These are phyloP conservation scores for Hyaloscypha bicolor DNA, from an alignment of 495 filamentous ascomycete genomes.

Conservation along the genomic window DNA sequence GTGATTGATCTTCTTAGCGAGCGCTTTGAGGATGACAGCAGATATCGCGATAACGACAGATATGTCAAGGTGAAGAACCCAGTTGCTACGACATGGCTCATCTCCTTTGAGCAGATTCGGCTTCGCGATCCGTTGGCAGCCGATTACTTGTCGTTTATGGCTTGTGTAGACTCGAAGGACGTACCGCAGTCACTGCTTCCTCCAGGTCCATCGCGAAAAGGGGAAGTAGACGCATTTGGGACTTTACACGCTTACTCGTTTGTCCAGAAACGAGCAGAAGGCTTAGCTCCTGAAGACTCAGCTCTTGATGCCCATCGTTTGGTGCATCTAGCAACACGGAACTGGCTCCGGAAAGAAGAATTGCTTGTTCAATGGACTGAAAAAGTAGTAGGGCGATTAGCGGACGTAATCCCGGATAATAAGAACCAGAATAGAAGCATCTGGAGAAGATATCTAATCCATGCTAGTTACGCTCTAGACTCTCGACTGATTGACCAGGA, in stretches of 20 bases:
- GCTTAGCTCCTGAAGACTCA: not conserved
- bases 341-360: slow-evolving; percentile 41
- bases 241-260: slow-evolving; percentile 46
- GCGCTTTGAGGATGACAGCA: slow-evolving; percentile 19
- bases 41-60: slow-evolving; percentile 6
- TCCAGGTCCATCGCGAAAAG: slow-evolving; percentile 4
- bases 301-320: slow-evolving; percentile 44
- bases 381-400: slow-evolving; percentile 35
- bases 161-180: slow-evolving; percentile 24
- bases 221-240: slow-evolving; percentile 38
- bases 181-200: slow-evolving; percentile 26
- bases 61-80: not conserved
- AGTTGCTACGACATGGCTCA: slow-evolving; percentile 25
- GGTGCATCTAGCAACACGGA: slow-evolving; percentile 47
- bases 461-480: slow-evolving; percentile 36
- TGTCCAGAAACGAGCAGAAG: slow-evolving; percentile 26
- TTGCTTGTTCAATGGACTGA: slow-evolving; percentile 33
- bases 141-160: slow-evolving; percentile 29
- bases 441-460: slow-evolving; percentile 42
- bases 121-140: slow-evolving; percentile 34
- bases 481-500: slow-evolving; percentile 12
- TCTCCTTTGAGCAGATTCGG: slow-evolving; percentile 40
- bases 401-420: slow-evolving; percentile 36
- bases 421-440: slow-evolving; percentile 36
- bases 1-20: slow-evolving; percentile 32